Evolutionary conservation across 1,284 basidiomycete species (phyloP), one percentile per base, ranked within the genome.

Genomic region (Amylostereum chailletii): DNA sequence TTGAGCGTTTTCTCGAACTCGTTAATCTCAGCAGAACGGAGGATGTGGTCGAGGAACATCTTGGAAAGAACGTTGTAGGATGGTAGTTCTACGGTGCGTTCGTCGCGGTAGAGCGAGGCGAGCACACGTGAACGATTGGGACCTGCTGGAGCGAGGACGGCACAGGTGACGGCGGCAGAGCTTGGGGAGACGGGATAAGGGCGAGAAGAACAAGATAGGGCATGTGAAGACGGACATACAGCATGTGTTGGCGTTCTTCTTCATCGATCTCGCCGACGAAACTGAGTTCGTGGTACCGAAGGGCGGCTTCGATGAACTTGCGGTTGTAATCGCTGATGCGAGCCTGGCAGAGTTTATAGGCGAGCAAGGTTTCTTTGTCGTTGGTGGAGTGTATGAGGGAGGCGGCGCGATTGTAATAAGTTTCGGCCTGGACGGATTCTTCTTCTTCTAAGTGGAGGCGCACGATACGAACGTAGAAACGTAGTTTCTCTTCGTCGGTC

Each of bases 11-110:
- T 76, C 64, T 94, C 92, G 62, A 99, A 98, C 50, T 86, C 85
- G 60, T 87, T 83, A 51, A 99, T 81, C 69, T 98, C 94, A 47
- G 80, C 75, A 0, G 91, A 77, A 42, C 92, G 86, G 41, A 99
- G 81, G 60, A 99, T 96, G 56, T 94, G 94, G 62, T 97, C 94
- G 56, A 96, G 82, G 67, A 97, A 94, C 89, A 98, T 97, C 62
- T 97, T 97, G 47, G 86, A 85, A 30, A 99, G 81, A 65, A 99
- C 94, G 59, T 87, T 90, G 65, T 86, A 86, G 30, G 91, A 86
- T 9, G 86, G 79, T 9, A 94, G 78, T 26, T 88, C 79, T 9
- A 74, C 60, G 0, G 91, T 85, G 34, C 96, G 85, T 62, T 98
- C 94, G 65, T 99, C 96, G 44, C 95, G 81, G 64, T 92, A 94